Evolutionary conservation across 805 yeast species (phyloP), one percentile per base, ranked within the genome.

Genomic region (Saturnispora sanitii): DNA sequence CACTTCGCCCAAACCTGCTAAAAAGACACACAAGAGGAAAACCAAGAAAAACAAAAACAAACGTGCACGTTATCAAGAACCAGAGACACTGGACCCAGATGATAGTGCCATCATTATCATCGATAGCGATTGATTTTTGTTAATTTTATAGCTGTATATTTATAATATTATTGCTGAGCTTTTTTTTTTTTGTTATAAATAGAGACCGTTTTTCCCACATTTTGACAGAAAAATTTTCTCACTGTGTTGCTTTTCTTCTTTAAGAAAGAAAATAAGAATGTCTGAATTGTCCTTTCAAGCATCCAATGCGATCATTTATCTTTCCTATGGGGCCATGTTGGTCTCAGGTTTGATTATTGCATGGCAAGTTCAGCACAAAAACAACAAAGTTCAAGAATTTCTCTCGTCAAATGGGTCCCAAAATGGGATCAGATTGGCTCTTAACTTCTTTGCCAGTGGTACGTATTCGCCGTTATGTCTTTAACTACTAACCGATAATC

Each of bases 381-480:
- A 22, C 32, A 64, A 66, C 33, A 36, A 34, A 16, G 38, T 38
- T 8, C 66, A 69, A 31, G 70, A 77, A 5, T 88, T 83, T 54
- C 61, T 87, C 41, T 70, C 87, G 2, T 79, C 88, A 3, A 84
- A 87, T 61, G 80, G 92, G 11, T 77, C 95, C 1, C 88, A 83
- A 52, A 68, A 68, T 33, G 94, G 86, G 21, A 26, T 85, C 13
- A 95, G 95, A 1, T 65, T 88, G 50, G 82, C 95, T 2, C 67
- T 88, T 45, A 88, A 88, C 58, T 88, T 88, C 57, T 76, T 88
- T 41, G 96, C 96, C 38, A 79, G 94, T 49, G 94, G 94, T 73
- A 68, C 65, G 83, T 79, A 60, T 56, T 15, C 27, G 31, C 39
- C 40, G n/a, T 16, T 27, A 7, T 27, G 12, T 9, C 18, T 17